Conservation (phyloP, 1,284 basidiomycete genomes). For the Paramarasmius palmivorus region DNA sequence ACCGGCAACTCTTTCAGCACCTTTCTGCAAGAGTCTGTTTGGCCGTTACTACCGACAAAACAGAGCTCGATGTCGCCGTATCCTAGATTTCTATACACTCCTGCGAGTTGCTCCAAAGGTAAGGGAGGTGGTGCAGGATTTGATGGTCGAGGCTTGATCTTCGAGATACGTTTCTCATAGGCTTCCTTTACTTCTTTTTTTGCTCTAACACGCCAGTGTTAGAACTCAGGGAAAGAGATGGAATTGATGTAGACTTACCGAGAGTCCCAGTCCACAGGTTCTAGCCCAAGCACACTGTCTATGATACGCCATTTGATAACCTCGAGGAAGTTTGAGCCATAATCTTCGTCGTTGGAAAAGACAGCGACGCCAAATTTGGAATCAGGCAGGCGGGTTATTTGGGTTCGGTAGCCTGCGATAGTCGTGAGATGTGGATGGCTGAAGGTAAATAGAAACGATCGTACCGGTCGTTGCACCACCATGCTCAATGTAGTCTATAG, state of each 20-base stretch:
- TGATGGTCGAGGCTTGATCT: slow-evolving; percentile 19
- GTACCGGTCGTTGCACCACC: slow-evolving; percentile 19
- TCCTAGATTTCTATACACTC: slow-evolving; percentile 20
- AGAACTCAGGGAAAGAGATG: neutral
- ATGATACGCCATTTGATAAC: slow-evolving; percentile 24
- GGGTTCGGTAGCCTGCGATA: slow-evolving; percentile 20
- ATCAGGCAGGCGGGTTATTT: slow-evolving; percentile 23
- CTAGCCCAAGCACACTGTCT: slow-evolving; percentile 21
- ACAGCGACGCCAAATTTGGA: slow-evolving; percentile 26
- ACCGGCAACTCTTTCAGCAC: slow-evolving; percentile 16
- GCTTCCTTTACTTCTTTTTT: slow-evolving; percentile 3
- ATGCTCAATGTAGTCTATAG: slow-evolving; percentile 11
- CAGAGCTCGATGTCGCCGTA: slow-evolving; percentile 26
- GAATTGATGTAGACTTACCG: slow-evolving; percentile 13
- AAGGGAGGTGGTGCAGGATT: slow-evolving; percentile 20
- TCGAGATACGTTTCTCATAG: neutral
- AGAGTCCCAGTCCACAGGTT: slow-evolving; percentile 23
- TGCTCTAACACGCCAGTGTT: slow-evolving; percentile 6
- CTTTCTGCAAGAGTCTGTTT: slow-evolving; percentile 12
- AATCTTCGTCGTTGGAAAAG: slow-evolving; percentile 23
- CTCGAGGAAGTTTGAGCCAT: slow-evolving; percentile 16
- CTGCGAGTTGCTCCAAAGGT: slow-evolving; percentile 17
- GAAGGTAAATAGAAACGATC: neutral
- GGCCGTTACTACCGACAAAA: slow-evolving; percentile 13
- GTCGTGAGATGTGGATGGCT: neutral